phyloP scores from a whole-genome alignment of 1,284 basidiomycete species.

The Rhodotorula sp. region DNA sequence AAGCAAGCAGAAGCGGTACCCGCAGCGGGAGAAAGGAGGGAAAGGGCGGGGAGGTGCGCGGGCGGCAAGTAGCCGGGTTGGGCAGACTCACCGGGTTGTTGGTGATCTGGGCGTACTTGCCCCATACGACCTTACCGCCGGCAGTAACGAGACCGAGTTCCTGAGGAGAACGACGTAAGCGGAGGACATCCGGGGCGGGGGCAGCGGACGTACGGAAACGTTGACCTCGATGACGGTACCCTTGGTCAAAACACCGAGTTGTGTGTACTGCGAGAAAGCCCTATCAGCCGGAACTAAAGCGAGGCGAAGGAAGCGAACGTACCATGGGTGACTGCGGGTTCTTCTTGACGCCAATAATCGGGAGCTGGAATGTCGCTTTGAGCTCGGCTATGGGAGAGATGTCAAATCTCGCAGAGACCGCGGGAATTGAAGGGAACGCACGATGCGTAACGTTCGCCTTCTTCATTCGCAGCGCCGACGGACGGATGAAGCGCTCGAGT shows the following conservation, averaged over 20 bases:
- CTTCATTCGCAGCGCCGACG: slow-evolving; percentile 95
- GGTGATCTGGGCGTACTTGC: slow-evolving; percentile 64
- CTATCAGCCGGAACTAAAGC: neutral
- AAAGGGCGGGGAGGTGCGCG: neutral
- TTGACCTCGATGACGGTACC: slow-evolving; percentile 99
- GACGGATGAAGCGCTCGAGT: slow-evolving; percentile 96
- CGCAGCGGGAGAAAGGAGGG: neutral
- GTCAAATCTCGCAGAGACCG: neutral
- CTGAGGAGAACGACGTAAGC: neutral
- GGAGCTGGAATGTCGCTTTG: slow-evolving; percentile 97
- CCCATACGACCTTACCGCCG: slow-evolving; percentile 81
- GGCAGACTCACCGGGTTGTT: slow-evolving; percentile 22
- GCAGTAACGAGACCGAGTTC: slow-evolving; percentile 99
- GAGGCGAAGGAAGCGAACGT: slow-evolving; percentile 58
- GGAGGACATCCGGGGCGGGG: neutral
- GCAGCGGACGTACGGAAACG: slow-evolving; percentile 46
- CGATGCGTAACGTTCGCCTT: slow-evolving; percentile 99
- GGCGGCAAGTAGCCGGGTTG: neutral
- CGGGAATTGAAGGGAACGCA: slow-evolving; percentile 53
- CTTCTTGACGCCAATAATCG: slow-evolving; percentile 98
- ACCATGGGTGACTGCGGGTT: slow-evolving; percentile 96
- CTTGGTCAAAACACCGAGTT: slow-evolving; percentile 93
- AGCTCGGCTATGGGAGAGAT: slow-evolving; percentile 67
- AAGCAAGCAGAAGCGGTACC: neutral
- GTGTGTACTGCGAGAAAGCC: slow-evolving; percentile 49